Percentiles rank a stretch among this genome's conserved stretches.
Conservation (phyloP, 176 grass and related monocot genomes). For the Dendrocalamus sinicus region DNA sequence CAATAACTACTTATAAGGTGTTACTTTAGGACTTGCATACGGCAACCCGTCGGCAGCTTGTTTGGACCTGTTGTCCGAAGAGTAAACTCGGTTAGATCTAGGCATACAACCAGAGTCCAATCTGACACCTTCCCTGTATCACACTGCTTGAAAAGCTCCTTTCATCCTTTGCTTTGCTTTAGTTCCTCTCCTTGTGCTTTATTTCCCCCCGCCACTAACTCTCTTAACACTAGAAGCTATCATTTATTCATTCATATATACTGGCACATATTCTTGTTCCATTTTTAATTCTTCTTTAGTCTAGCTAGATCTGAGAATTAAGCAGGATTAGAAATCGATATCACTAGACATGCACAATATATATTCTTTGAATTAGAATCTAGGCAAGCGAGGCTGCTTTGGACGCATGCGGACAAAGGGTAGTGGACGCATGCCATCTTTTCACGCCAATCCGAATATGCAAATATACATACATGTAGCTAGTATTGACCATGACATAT, state of each 20-base stretch:
- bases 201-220: constrained; percentile 38
- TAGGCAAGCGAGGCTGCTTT: constrained; percentile 49
- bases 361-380: constrained; percentile 56
- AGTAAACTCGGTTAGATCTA: too few relatives aligned
- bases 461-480: constrained; percentile 21
- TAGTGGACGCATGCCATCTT: constrained; percentile 60
- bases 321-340: constrained; percentile 23
- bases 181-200: constrained; percentile 46
- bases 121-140: neutral
- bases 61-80: too few relatives aligned
- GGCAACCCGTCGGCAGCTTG: too few relatives aligned
- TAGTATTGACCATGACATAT: neutral
- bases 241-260: constrained; percentile 16
- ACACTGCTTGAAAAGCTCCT: constrained; percentile 48
- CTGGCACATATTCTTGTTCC: constrained; percentile 48
- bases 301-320: constrained; percentile 11
- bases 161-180: constrained; percentile 40
- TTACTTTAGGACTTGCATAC: too few relatives aligned
- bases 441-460: constrained; percentile 51
- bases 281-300: neutral
- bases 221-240: constrained; percentile 2
- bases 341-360: constrained; percentile 30
- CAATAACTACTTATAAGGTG: too few relatives aligned
- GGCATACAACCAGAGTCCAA: too few relatives aligned
- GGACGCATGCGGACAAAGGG: constrained; percentile 52